These are phyloP conservation scores for Stemphylium vesicarium DNA, from an alignment of 2,329 filamentous ascomycete species.

Conservation along the genomic window DNA sequence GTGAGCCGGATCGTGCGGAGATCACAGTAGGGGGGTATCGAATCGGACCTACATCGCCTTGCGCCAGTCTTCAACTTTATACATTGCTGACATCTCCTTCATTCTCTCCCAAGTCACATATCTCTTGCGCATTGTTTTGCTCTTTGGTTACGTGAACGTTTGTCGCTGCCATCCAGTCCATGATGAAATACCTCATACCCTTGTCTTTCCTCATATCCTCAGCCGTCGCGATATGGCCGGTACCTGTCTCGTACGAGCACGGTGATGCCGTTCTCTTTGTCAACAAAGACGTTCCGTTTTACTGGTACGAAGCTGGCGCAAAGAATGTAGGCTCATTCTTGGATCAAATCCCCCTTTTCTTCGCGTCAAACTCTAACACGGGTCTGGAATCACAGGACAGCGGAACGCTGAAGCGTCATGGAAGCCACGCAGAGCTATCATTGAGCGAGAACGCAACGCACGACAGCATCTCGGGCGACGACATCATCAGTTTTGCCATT, in stretches of 20 bases:
- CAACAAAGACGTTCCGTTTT: slow-evolving; percentile 44
- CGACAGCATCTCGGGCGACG: slow-evolving; percentile 54
- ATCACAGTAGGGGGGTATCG: neutral
- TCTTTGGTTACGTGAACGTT: neutral
- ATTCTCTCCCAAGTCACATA: neutral
- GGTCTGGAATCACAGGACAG: slow-evolving; percentile 14
- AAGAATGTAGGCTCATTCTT: slow-evolving; percentile 36
- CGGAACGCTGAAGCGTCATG: slow-evolving; percentile 14
- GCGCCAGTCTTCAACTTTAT: slow-evolving; percentile 18
- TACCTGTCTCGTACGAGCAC: slow-evolving; percentile 46
- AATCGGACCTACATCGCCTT: slow-evolving; percentile 15
- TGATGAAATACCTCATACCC: slow-evolving; percentile 33
- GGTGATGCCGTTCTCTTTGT: slow-evolving; percentile 52
- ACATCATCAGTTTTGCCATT: slow-evolving; percentile 56
- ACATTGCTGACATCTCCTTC: neutral
- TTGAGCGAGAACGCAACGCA: neutral
- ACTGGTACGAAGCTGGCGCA: slow-evolving; percentile 44
- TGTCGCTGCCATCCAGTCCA: neutral
- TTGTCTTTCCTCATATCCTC: slow-evolving; percentile 29
- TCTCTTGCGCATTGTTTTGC: neutral
- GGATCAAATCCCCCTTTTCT: slow-evolving; percentile 22
- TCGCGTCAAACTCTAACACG: slow-evolving; percentile 29
- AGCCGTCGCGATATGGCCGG: slow-evolving; percentile 53
- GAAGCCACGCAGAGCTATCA: slow-evolving; percentile 14
- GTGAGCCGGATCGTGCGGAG: neutral